Conservation (phyloP, 345 rosid species). For the Citrus australasica region DNA sequence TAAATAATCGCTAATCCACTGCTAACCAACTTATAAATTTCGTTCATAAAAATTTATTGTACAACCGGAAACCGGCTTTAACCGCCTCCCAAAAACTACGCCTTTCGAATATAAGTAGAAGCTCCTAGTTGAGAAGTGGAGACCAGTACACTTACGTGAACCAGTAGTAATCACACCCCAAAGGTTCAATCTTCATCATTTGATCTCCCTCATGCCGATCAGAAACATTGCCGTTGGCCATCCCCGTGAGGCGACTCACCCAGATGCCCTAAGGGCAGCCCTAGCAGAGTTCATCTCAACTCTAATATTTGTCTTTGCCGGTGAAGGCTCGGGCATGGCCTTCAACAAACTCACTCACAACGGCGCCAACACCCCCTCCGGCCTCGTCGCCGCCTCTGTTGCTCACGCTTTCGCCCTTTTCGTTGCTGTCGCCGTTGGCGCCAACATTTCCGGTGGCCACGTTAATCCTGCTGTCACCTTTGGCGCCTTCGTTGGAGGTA, state of each 20-base stretch:
- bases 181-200: background rate
- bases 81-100: conserved; percentile 13
- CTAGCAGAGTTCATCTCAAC: conserved; percentile 89
- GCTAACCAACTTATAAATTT: no score
- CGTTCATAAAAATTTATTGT: background rate
- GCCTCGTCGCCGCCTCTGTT: conserved; percentile 71
- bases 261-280: conserved; percentile 68
- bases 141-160: background rate
- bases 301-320: conserved; percentile 84
- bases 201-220: conserved; percentile 59
- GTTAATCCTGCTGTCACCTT: conserved; percentile 93
- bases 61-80: conserved; percentile 33
- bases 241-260: conserved; percentile 60
- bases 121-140: background rate
- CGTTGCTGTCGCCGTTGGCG: conserved; percentile 72
- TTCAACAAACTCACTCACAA: conserved; percentile 71
- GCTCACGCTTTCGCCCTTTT: conserved; percentile 84
- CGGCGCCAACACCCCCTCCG: conserved; percentile 69
- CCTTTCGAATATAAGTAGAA: conserved; percentile 30
- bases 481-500: conserved; percentile 83
- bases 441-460: conserved; percentile 92
- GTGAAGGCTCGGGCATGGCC: conserved; percentile 94
- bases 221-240: conserved; percentile 80
- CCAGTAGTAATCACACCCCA: background rate
- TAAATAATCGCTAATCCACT: conserved; percentile 4